Conservation (phyloP, 805 yeast species). For the Monosporozyma servazzii region DNA sequence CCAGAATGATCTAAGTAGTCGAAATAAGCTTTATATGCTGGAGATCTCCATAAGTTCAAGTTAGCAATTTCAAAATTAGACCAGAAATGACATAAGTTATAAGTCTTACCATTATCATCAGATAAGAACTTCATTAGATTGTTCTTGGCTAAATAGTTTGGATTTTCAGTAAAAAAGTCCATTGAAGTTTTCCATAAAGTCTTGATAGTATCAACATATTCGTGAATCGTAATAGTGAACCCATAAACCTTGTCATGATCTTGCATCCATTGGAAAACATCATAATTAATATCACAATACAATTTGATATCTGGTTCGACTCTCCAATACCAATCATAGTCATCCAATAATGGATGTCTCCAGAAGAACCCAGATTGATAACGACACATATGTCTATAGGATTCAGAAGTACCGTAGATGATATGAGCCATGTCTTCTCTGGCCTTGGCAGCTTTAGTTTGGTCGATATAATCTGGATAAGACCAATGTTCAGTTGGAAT, state of each 20-base stretch:
- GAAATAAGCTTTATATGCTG: constrained; percentile 59
- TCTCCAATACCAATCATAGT: constrained; percentile 87
- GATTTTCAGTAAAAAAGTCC: constrained; percentile 51
- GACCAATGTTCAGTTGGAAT: constrained; percentile 81
- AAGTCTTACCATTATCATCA: constrained; percentile 57
- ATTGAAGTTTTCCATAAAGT: constrained; percentile 69
- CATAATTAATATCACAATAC: constrained; percentile 71
- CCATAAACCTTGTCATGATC: constrained; percentile 66
- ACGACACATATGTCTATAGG: constrained; percentile 87
- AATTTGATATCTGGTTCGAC: constrained; percentile 77
- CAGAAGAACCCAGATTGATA: constrained; percentile 80
- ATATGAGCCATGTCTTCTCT: constrained; percentile 45
- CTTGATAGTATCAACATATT: constrained; percentile 59
- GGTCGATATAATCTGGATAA: constrained; percentile 73
- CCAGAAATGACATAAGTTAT: constrained; percentile 86
- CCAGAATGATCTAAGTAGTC: constrained; percentile 60
- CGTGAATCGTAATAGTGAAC: constrained; percentile 65
- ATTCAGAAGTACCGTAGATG: constrained; percentile 65
- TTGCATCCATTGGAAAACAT: constrained; percentile 71
- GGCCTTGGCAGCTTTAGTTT: constrained; percentile 53
- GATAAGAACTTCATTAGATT: constrained; percentile 65
- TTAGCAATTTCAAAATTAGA: constrained; percentile 75
- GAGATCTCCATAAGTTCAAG: constrained; percentile 63
- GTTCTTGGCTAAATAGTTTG: constrained; percentile 48
- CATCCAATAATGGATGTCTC: constrained; percentile 54